These are phyloP conservation scores for Usnea hakonensis DNA, from an alignment of 495 filamentous ascomycete genomes.

Conservation along the genomic window DNA sequence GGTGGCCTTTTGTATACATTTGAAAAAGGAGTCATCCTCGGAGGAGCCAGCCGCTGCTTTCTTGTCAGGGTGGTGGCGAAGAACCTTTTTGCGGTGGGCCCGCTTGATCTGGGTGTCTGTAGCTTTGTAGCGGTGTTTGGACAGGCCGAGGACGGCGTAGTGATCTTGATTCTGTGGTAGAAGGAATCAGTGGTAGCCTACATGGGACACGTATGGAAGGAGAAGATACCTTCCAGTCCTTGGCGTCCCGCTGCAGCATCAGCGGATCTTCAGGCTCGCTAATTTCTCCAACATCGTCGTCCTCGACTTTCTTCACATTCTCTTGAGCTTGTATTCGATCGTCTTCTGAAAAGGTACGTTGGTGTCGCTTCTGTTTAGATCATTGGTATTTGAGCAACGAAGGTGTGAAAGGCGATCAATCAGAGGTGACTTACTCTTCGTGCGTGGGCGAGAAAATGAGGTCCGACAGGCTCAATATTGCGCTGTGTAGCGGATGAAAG, in stretches of 20 bases:
- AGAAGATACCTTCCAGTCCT: conserved; percentile 88
- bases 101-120: conserved; percentile 98
- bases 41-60: conserved; percentile 80
- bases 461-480: conserved; percentile 89
- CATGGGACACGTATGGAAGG: neutral
- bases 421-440: conserved; percentile 56
- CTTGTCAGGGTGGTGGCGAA: conserved; percentile 98
- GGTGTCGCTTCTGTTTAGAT: conserved; percentile 63
- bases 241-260: conserved; percentile 86
- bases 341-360: conserved; percentile 97
- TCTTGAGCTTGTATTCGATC: conserved; percentile 92
- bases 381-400: neutral
- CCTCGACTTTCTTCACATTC: conserved; percentile 90
- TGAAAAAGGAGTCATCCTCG: conserved; percentile 98
- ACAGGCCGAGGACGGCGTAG: conserved; percentile 91
- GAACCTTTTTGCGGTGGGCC: conserved; percentile 98
- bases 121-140: conserved; percentile 81
- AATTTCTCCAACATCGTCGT: conserved; percentile 81
- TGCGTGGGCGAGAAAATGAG: conserved; percentile 95
- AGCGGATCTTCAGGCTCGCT: conserved; percentile 86
- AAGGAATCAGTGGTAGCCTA: conserved; percentile 26
- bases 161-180: conserved; percentile 76
- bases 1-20: conserved; percentile 98
- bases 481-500: conserved; percentile 66
- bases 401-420: neutral